Evolutionary conservation across 495 filamentous ascomycete genomes (phyloP).

Genomic region (Aspergillus diversus): DNA sequence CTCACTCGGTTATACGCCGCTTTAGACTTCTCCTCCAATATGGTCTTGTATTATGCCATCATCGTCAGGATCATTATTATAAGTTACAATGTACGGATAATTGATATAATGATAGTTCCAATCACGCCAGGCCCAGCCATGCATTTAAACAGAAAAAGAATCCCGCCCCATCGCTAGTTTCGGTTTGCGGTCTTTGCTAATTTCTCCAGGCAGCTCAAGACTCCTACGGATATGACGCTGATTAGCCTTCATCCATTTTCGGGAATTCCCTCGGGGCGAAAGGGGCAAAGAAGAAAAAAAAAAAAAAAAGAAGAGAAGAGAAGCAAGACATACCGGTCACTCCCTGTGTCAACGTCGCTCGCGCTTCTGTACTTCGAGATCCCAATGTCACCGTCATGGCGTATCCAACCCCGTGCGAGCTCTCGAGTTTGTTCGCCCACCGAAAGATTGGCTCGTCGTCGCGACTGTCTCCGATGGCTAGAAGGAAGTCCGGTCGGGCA

Average conservation of each 20-base stretch:
- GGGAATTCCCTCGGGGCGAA: slow-evolving; percentile 3
- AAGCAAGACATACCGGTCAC: slow-evolving; percentile 66
- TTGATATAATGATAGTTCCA: not conserved
- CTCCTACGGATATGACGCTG: slow-evolving; percentile 9
- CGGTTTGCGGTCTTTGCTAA: slow-evolving; percentile 12
- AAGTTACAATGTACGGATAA: not conserved
- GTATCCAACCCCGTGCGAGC: slow-evolving; percentile 58
- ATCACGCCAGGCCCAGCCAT: not conserved
- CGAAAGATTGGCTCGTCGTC: slow-evolving; percentile 92
- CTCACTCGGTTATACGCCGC: not conserved
- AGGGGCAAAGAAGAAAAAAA: too few relatives aligned
- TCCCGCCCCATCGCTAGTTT: not conserved
- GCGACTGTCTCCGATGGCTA: slow-evolving; percentile 84
- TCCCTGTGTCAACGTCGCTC: slow-evolving; percentile 81
- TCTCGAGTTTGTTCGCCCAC: slow-evolving; percentile 80
- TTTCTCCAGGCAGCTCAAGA: slow-evolving; percentile 18
- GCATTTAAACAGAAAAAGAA: not conserved
- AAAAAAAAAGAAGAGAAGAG: slow-evolving; percentile 11
- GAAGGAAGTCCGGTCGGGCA: slow-evolving; percentile 71
- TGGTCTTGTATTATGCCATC: too few relatives aligned
- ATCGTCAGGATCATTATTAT: too few relatives aligned
- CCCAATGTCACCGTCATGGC: slow-evolving; percentile 85
- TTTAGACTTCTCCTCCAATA: not conserved
- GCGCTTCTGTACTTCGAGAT: slow-evolving; percentile 83
- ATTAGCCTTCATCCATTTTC: slow-evolving; percentile 16